A percentile compares a stretch with the other conserved stretches of the same genome.
Evolutionary conservation across 73 alveolate genomes (phyloP).

Genomic region (Tetrahymena elliotti): DNA sequence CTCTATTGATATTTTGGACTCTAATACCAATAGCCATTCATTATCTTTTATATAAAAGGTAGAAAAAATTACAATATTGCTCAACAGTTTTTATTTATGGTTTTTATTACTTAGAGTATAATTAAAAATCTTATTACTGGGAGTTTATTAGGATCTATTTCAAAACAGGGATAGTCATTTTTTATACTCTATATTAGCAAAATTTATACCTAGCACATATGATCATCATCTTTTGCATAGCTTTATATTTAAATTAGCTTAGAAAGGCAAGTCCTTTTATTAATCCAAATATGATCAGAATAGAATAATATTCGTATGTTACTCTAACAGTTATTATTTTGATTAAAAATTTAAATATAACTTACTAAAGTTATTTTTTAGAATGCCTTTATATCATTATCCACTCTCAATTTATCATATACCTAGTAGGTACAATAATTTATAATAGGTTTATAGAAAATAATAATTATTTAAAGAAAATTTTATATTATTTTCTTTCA

Average conservation of each 20-base stretch:
- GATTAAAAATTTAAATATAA: not conserved
- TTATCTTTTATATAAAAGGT: not conserved
- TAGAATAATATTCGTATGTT: not conserved
- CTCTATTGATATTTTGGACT: not conserved
- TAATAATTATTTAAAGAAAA: not conserved
- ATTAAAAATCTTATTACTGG: not conserved
- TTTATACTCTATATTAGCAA: not conserved
- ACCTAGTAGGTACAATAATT: not conserved
- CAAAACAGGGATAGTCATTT: not conserved
- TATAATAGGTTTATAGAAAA: not conserved
- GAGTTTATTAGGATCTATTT: not conserved
- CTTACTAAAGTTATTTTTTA: not conserved
- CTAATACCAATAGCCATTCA: not conserved
- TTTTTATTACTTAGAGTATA: not conserved
- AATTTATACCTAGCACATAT: not conserved
- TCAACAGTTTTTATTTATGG: not conserved
- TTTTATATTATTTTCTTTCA: not conserved
- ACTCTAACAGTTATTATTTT: not conserved
- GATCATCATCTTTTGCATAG: not conserved
- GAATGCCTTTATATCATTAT: not conserved
- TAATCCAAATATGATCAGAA: not conserved
- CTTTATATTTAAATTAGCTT: not conserved
- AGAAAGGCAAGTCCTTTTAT: not conserved
- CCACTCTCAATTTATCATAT: not conserved
- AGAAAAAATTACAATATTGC: not conserved